Base-by-base conservation (phyloP, 768 basidiomycete species). In the Tylopilus plumbeoviolaceoides region DNA sequence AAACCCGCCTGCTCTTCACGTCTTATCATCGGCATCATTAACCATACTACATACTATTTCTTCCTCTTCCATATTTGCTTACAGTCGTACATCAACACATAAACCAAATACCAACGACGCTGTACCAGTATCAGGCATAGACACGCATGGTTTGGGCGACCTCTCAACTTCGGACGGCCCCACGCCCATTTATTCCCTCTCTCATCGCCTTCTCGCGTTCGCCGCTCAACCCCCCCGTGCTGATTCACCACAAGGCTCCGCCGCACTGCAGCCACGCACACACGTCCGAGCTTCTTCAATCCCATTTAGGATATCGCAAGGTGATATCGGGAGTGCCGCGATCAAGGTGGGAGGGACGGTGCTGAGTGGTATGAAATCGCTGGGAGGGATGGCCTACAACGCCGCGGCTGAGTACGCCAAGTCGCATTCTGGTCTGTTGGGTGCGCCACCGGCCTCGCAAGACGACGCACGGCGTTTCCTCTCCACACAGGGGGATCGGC, bases 201-300 rank as follows among this genome's bases (percentile, higher is more conserved):
- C 83, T 12, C 68, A 75, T 33, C 82, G 86, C 10, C 77, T 90
- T 23, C 72, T 89, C 14, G 85, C 83, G 5, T 87, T 78, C 58
- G 76, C 79, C 9, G 69, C 72, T n/a, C 70, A 66, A 10, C 61
- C 71, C 28, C 64, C 73, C 15, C 62, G 62, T 36, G 30, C 60
- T 5, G 64, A 65, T 58, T 41, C 30, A n/a, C 61, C 61, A 7
- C 63, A 51, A 31, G 60, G 50, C 18, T 48, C 47, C 5, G 48
- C 56, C 43, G 38, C 58, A 46, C 62, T 58, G 47, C 61, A 48
- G 6, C 65, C 59, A 21, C 59, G 49, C 46, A 51, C 63, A 47
- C 64, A 65, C 50, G 48, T 49, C 57, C 61, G 61, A 54, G 54
- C 55, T 52, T 64, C 66, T 17, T 41, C 48, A 8, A 21, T 46